Evolutionary conservation across 1,139 yeast species (phyloP), one percentile per base, ranked within the genome.

Genomic region (Eremothecium coryli): DNA sequence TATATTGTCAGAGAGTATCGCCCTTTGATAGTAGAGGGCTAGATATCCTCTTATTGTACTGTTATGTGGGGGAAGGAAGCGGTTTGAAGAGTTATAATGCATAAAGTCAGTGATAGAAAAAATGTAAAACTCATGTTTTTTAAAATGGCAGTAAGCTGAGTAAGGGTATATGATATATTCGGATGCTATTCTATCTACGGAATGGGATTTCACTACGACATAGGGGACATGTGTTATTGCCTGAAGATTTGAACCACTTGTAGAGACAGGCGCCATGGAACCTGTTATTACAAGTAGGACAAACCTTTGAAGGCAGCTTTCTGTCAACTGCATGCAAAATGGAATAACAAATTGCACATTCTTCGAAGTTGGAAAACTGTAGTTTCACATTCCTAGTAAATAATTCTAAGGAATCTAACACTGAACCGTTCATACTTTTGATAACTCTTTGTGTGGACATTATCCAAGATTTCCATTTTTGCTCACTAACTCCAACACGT

Each of bases 241-340:
- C 93, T 12, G 95, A 84, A 48, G 94, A 85, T 65, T 85, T 84
- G 62, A 90, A 90, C 99, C 99, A 90, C 57, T 88, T 82, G 66
- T 85, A 88, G 38, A 90, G 67, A 67, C 99, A 90, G 8, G 93
- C 95, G n/a, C 95, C 80, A 57, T 90, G 99, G 67, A 88, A 90
- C 58, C 81, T 84, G 64, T 93, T 88, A 51, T 76, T 76, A 67
- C 99, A 90, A 0, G 95, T 86, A 10, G 80, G 68, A 61, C 99
- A 90, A 4, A 71, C 71, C 61, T 86, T 88, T 23, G 85, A 75
- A 4, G 99, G 98, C 41, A 90, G 68, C 3, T 95, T 80, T 51
- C 82, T 82, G 52, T 88, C 96, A 46, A 82, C 90, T 9, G 67
- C 68, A 52, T 88, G 95, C 44, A 86, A 65, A 43, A 88, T 80